These are phyloP conservation scores for Alternaria novae-zelandiae DNA, from an alignment of 2,329 filamentous ascomycete genomes.

Conservation along the genomic window DNA sequence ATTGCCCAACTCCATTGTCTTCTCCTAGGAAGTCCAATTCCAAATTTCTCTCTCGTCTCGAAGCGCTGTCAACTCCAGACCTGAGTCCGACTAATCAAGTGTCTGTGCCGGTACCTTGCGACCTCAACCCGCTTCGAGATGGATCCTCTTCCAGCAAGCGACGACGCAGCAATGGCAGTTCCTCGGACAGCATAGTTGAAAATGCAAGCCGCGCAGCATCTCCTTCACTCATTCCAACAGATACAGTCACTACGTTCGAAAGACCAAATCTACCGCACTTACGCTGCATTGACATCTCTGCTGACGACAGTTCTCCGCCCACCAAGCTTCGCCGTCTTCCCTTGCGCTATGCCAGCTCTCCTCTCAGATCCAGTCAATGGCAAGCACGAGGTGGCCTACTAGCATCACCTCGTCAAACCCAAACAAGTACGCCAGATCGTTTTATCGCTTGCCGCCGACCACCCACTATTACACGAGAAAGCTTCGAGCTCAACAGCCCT, in stretches of 20 bases:
- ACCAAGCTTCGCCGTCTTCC: constrained; percentile 20
- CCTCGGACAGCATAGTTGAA: constrained; percentile 12
- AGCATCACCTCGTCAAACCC: constrained; percentile 22
- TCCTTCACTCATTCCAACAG: background rate
- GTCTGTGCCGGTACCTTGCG: background rate
- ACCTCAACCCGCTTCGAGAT: background rate
- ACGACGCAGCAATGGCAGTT: constrained; percentile 6
- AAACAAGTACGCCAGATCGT: constrained; percentile 58
- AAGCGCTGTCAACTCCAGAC: constrained; percentile 23
- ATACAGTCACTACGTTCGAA: background rate
- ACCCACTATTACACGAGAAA: constrained; percentile 52
- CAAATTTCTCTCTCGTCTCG: constrained; percentile 19
- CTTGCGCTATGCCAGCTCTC: constrained; percentile 35
- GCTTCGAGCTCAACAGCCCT: constrained; percentile 60
- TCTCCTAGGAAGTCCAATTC: constrained; percentile 34
- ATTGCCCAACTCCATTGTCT: constrained; percentile 23
- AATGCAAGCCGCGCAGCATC: background rate
- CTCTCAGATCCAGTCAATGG: constrained; percentile 44
- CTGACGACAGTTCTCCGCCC: background rate
- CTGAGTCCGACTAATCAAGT: constrained; percentile 11
- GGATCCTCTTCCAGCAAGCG: background rate
- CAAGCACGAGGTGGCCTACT: constrained; percentile 30
- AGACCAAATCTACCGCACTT: background rate
- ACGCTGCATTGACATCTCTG: background rate
- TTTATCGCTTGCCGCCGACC: constrained; percentile 61